phyloP scores from a whole-genome alignment of 805 yeast species.

The Dipodascus albidus region DNA sequence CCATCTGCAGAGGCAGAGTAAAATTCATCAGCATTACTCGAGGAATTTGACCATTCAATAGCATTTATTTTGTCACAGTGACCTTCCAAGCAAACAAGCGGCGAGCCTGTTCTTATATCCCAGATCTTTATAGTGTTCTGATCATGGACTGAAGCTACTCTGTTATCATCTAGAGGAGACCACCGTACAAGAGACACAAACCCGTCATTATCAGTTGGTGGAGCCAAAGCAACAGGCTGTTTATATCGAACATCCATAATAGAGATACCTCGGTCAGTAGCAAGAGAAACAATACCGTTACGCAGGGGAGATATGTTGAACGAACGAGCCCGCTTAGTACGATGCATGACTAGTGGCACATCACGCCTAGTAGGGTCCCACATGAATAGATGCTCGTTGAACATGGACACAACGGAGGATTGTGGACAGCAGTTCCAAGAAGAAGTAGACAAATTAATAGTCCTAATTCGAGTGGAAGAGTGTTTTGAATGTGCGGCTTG shows the following conservation, averaged over 20 bases:
- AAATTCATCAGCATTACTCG: slow-evolving; percentile 28
- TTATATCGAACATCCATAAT: slow-evolving; percentile 56
- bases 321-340: slow-evolving; percentile 38
- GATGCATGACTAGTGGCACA: slow-evolving; percentile 44
- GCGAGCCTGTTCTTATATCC: slow-evolving; percentile 57
- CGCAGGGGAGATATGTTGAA: slow-evolving; percentile 38
- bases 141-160: slow-evolving; percentile 56
- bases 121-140: slow-evolving; percentile 47
- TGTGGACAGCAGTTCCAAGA: slow-evolving; percentile 34
- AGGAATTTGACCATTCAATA: slow-evolving; percentile 46
- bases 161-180: slow-evolving; percentile 49
- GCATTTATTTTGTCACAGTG: slow-evolving; percentile 45
- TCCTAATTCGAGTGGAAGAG: slow-evolving; percentile 22
- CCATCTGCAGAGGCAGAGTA: slow-evolving; percentile 58
- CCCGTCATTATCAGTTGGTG: slow-evolving; percentile 26
- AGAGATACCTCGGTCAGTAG: slow-evolving; percentile 59
- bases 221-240: slow-evolving; percentile 34
- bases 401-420: slow-evolving; percentile 46
- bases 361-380: slow-evolving; percentile 63
- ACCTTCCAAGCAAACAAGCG: slow-evolving; percentile 42
- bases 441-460: slow-evolving; percentile 29
- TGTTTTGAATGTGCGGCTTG: slow-evolving; percentile 8
- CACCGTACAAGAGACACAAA: slow-evolving; percentile 42
- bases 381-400: slow-evolving; percentile 57
- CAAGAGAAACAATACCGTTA: slow-evolving; percentile 46